Evolutionary conservation across 2,329 filamentous ascomycete genomes (phyloP).

Genomic region (Xylaria hypoxylon): DNA sequence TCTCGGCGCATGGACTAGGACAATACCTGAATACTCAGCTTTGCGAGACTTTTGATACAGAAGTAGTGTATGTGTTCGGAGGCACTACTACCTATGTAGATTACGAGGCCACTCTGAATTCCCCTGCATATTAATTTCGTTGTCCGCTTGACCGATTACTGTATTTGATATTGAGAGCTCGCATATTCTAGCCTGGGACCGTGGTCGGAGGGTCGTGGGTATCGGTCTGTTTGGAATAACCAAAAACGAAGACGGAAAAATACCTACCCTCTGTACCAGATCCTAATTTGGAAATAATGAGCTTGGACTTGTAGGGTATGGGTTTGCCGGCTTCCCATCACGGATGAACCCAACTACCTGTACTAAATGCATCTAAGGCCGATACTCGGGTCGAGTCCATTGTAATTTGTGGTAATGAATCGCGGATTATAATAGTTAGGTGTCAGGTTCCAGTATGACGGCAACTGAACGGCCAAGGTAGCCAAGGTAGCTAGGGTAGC

Average conservation of each 20-base stretch:
- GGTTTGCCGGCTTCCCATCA: constrained; percentile 12
- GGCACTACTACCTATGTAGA: background rate
- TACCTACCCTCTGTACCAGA: constrained; percentile 19
- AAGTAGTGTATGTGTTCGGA: background rate
- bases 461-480: constrained; percentile 7
- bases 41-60: constrained; percentile 1
- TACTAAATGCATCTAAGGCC: constrained; percentile 14
- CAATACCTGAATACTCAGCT: background rate
- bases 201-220: constrained; percentile 19
- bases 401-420: constrained; percentile 27
- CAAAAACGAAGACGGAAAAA: background rate
- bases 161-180: constrained; percentile 31
- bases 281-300: constrained; percentile 9
- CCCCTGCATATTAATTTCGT: constrained; percentile 35
- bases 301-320: background rate
- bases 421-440: constrained; percentile 2
- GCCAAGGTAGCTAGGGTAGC: background rate
- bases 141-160: constrained; percentile 32
- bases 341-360: background rate
- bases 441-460: constrained; percentile 4
- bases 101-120: constrained; percentile 24
- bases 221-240: constrained; percentile 19
- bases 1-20: constrained; percentile 11
- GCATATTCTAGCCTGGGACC: constrained; percentile 16
- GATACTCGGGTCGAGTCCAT: constrained; percentile 5